These are phyloP conservation scores for Eimeria nieschulzi DNA, from an alignment of 169 alveolate genomes.

Conservation along the genomic window DNA sequence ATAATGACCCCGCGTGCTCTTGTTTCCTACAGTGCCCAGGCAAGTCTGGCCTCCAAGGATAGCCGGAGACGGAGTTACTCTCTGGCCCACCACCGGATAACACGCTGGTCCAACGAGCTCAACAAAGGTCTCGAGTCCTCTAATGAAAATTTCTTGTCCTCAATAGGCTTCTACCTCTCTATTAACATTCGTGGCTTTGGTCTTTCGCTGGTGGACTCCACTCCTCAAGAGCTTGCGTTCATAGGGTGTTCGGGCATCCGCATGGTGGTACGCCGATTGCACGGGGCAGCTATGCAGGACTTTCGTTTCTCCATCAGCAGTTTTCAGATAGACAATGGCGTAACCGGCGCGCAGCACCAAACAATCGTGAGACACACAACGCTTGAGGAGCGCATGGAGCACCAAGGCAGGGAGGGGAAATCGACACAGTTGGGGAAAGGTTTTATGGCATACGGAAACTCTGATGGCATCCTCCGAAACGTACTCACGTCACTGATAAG, in stretches of 20 bases:
- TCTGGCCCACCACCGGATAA: not conserved
- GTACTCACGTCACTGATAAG: not conserved
- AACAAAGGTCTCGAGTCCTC: not conserved
- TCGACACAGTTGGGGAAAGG: constrained; percentile 1
- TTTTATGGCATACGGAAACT: not conserved
- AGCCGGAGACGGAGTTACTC: not conserved
- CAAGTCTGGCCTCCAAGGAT: no score
- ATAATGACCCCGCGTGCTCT: not conserved
- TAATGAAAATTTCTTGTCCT: not conserved
- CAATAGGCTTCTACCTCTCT: not conserved
- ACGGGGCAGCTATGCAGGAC: constrained; percentile 28
- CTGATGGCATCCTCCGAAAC: constrained; percentile 8
- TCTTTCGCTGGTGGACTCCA: constrained; percentile 59
- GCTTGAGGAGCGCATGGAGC: constrained; percentile 55
- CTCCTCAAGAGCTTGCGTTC: constrained; percentile 73
- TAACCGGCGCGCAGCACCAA: constrained; percentile 39
- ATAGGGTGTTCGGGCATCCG: constrained; percentile 56
- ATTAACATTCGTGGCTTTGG: constrained; percentile 56
- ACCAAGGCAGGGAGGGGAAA: constrained; percentile 31
- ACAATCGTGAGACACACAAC: constrained; percentile 69
- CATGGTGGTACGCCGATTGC: constrained; percentile 41
- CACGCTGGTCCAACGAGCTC: constrained; percentile 3
- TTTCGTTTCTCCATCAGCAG: constrained; percentile 16
- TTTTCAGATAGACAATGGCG: constrained; percentile 70
- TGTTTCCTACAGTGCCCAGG: no score